Evolutionary conservation across 768 basidiomycete species (phyloP), one percentile per base, ranked within the genome.

Genomic region (Dictyophora rubrovolvata): DNA sequence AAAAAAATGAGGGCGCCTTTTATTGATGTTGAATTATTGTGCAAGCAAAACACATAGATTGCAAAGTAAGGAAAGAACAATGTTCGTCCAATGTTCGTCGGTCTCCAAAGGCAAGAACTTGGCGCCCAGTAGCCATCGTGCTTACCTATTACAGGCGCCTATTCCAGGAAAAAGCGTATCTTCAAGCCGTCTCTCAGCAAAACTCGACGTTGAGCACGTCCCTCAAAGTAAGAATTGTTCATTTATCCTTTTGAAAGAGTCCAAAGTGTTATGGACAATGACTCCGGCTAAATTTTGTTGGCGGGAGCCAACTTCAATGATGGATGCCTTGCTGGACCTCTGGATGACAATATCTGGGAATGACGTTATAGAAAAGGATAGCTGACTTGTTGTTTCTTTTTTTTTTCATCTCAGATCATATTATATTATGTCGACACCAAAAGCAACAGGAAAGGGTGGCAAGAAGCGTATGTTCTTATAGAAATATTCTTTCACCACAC

Each of bases 151-250:
- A 48, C 55, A 23, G 55, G 46, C 55, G 55, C 21, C 42, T 56
- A 28, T 48, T 12, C 35, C 11, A 42, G 28, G 28, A 42, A 42
- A 14, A 42, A 42, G 22, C 46, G 21, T 18, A 48, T 35, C 49
- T n/a, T 59, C 57, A 59, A 59, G 50, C 49, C 55, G 9, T 51
- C 49, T 18, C 50, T 18, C 50, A 22, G 20, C 28, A 22, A 36
- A 51, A 59, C 33, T 59, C 57, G 57, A 59, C 57, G 57, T 59
- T 20, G 57, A 59, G 57, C 57, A 66, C 66, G 68, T 64, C 63
- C 66, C 60, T 67, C 63, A 68, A 67, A 67, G 69, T 70, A 65
- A 70, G 67, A 61, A 65, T 57, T 54, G 11, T 53, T 17, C 55
- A 35, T 51, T 33, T 53, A 42, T 20, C 34, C 18, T 28, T 52